Evolutionary conservation across 2,329 filamentous ascomycete species (phyloP), one percentile per base, ranked within the genome.

Genomic region (Ceratocystis ficicola): DNA sequence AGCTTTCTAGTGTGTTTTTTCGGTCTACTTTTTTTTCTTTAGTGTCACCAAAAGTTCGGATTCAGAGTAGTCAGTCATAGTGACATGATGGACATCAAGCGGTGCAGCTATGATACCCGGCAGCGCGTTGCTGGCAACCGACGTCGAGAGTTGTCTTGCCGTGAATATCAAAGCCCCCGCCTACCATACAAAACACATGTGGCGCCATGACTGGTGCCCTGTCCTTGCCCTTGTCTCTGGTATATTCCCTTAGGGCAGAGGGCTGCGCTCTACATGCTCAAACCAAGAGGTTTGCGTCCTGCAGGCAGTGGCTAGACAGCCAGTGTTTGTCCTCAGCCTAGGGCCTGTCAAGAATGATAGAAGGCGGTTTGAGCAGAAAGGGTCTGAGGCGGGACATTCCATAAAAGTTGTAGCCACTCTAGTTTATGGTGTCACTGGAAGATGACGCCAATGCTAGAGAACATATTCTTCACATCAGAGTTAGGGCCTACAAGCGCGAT

Each of bases 301-400:
- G 90, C 30, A 90, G 75, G 73, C 86, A 89, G 72, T 90, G 87
- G 68, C 84, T 84, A 72, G 89, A 90, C 57, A 89, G 79, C 22
- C 75, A 73, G 62, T 85, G 76, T 70, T 84, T 81, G 36, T 78
- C 74, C 65, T 85, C 82, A 41, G 73, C 76, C 41, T 76, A 72
- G 12, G 75, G 84, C 70, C 82, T 77, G 25, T 77, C 74, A 20
- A 82, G 76, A 7, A 75, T 74, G 70, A 83, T 75, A 57, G 72
- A 69, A 57, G 83, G 71, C 10, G 77, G 76, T 64, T 71, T 73
- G 17, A 77, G 79, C 17, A 83, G 76, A 67, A 77, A 76, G 46
- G 77, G 81, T 67, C 79, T 84, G 22, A 75, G 76, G 75, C 89
- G 89, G 36, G 84, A 70, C 44, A 89, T 79, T 20, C 77, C 75